phyloP scores from a whole-genome alignment of 2,329 filamentous ascomycete genomes.

The Talaromyces marneffei region DNA sequence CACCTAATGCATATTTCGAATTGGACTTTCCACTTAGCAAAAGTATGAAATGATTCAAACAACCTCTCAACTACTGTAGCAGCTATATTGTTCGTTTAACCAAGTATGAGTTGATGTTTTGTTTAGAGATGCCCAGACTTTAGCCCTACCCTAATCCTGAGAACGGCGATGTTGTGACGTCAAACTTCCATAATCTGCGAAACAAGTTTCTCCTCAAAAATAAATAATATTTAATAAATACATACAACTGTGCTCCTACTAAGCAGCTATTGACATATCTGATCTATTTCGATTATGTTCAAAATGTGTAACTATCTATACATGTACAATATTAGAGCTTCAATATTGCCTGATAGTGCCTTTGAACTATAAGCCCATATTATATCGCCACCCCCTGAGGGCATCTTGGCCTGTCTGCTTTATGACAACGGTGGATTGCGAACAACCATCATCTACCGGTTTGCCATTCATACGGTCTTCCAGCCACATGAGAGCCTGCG shows the following conservation, averaged over 20 bases:
- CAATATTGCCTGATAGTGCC: too few species aligned
- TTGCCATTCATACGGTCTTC: constrained; percentile 20
- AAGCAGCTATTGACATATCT: too few species aligned
- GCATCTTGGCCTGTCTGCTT: constrained; percentile 15
- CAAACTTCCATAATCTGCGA: not conserved
- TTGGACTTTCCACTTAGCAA: too few species aligned
- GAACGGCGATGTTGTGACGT: not conserved
- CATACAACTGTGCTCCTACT: too few species aligned
- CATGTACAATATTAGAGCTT: too few species aligned
- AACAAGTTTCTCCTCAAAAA: not conserved
- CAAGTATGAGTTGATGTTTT: not conserved
- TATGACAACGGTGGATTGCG: constrained; percentile 16
- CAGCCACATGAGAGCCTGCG: constrained; percentile 29
- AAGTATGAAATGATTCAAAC: too few species aligned
- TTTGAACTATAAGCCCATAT: too few species aligned
- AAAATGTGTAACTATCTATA: too few species aligned
- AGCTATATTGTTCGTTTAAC: not conserved
- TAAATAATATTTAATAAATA: not conserved
- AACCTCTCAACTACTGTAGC: not conserved
- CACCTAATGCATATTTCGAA: not conserved
- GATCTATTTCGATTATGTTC: too few species aligned
- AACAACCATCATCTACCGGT: constrained; percentile 14
- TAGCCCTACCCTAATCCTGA: constrained; percentile 4
- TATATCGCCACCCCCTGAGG: too few species aligned
- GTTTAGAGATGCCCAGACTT: not conserved